A percentile compares a stretch with the other conserved stretches of the same genome.
phyloP scores from a whole-genome alignment of 768 basidiomycete genomes.

The Russula virescens region DNA sequence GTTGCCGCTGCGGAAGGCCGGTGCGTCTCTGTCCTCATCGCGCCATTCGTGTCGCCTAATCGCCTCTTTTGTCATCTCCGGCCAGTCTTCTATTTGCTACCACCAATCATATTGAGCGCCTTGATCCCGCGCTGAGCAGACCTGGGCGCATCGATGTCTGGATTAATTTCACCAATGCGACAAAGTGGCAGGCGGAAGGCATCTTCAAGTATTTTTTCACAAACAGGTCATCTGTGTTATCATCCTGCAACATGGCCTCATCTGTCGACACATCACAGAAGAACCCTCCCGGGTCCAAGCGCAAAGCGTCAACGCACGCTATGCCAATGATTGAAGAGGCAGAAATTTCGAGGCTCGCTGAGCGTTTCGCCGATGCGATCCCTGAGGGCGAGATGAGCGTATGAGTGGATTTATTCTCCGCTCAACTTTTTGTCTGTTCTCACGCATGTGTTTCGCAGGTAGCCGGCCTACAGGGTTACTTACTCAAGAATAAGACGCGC shows the following conservation, averaged over 20 bases:
- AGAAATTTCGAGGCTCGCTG: slow-evolving; percentile 72
- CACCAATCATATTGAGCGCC: slow-evolving; percentile 89
- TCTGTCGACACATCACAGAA: slow-evolving; percentile 50
- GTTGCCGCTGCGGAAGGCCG: slow-evolving; percentile 83
- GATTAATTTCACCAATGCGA: slow-evolving; percentile 87
- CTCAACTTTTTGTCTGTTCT: slow-evolving; percentile 4
- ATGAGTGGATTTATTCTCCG: slow-evolving; percentile 30
- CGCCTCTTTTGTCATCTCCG: slow-evolving; percentile 15
- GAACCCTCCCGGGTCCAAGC: slow-evolving; percentile 68
- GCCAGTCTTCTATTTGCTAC: slow-evolving; percentile 82
- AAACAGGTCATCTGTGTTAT: slow-evolving; percentile 36
- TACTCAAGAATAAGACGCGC: slow-evolving; percentile 84
- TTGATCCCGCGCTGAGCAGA: slow-evolving; percentile 83
- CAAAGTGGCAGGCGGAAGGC: slow-evolving; percentile 88
- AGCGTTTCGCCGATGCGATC: slow-evolving; percentile 77
- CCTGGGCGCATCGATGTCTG: slow-evolving; percentile 91
- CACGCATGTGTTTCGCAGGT: slow-evolving; percentile 42
- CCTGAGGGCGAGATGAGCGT: slow-evolving; percentile 87
- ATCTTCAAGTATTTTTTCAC: slow-evolving; percentile 96
- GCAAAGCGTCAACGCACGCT: slow-evolving; percentile 47
- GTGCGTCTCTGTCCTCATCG: slow-evolving; percentile 38
- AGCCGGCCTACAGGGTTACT: slow-evolving; percentile 77
- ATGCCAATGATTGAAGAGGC: slow-evolving; percentile 68
- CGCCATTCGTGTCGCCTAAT: slow-evolving; percentile 4
- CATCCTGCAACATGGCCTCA: slow-evolving; percentile 9